Evolutionary conservation across 192 early-diverging fungal species (phyloP).

Genomic region (Coemansia sp.): DNA sequence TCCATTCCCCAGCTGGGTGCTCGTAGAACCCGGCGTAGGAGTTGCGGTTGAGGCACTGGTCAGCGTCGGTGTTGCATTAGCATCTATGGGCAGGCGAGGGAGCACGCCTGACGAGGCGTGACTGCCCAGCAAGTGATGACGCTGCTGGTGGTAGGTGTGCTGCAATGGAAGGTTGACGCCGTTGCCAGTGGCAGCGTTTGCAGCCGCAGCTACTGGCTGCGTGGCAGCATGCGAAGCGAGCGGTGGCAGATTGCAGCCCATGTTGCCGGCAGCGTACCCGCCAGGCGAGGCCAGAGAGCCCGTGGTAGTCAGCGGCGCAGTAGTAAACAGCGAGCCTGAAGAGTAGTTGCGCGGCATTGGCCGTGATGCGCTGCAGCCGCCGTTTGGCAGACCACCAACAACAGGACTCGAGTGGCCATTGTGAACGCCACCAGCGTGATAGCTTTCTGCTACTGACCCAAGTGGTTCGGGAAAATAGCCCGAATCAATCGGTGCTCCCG

Average conservation of each 20-base stretch:
- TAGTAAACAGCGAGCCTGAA: constrained; percentile 15
- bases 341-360: constrained; percentile 26
- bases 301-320: background rate
- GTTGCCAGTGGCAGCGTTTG: background rate
- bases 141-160: constrained; percentile 31
- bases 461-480: constrained; percentile 42
- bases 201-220: background rate
- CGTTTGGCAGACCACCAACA: constrained; percentile 5
- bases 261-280: constrained; percentile 13
- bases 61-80: constrained; percentile 39
- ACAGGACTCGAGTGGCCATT: constrained; percentile 12
- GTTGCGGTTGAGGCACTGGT: constrained; percentile 45
- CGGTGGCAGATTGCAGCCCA: constrained; percentile 38
- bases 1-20: constrained; percentile 20
- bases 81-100: constrained; percentile 30
- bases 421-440: constrained; percentile 2
- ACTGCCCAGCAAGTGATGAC: constrained; percentile 15
- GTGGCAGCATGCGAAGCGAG: constrained; percentile 13
- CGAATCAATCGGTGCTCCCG: constrained; percentile 31
- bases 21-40: constrained; percentile 42
- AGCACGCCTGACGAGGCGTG: background rate
- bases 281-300: constrained; percentile 21
- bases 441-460: background rate
- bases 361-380: constrained; percentile 4
- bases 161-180: constrained; percentile 14